These are phyloP conservation scores for Lavandula angustifolia DNA, from an alignment of 257 asterid genomes.

Conservation along the genomic window DNA sequence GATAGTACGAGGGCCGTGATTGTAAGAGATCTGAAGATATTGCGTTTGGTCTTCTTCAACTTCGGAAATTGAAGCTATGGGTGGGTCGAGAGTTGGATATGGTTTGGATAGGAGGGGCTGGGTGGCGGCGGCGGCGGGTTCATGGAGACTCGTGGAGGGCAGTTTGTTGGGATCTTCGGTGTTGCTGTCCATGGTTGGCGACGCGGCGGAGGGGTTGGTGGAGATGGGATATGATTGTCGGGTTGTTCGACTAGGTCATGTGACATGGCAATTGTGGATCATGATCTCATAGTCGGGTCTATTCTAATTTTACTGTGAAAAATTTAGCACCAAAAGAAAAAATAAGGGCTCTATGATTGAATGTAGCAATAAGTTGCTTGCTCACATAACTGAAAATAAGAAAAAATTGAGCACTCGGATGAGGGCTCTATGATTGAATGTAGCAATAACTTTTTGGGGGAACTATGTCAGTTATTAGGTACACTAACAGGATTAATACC, in stretches of 20 bases:
- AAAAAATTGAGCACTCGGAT: too few relatives aligned
- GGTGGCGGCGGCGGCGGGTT: conserved; percentile 41
- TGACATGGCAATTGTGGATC: conserved; percentile 36
- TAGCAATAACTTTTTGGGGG: too few relatives aligned
- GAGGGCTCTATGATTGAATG: too few relatives aligned
- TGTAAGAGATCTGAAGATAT: conserved; percentile 91
- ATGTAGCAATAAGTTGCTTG: too few relatives aligned
- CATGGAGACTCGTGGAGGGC: conserved; percentile 44
- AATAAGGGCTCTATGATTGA: too few relatives aligned
- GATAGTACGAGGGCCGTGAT: conserved; percentile 62
- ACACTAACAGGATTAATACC: too few relatives aligned
- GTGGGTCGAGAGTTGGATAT: conserved; percentile 42
- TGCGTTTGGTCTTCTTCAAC: conserved; percentile 60
- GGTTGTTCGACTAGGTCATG: conserved; percentile 39
- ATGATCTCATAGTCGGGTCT: conserved; percentile 27
- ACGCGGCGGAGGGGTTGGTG: conserved; percentile 32
- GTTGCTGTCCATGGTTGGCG: conserved; percentile 47
- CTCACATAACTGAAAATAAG: too few relatives aligned
- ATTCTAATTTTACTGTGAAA: background rate
- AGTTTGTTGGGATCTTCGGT: conserved; percentile 41
- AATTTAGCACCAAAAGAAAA: background rate
- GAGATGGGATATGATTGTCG: conserved; percentile 16
- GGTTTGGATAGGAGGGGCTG: conserved; percentile 56
- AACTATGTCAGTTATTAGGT: too few relatives aligned
- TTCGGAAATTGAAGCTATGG: conserved; percentile 51